Conservation (phyloP, 306 rosid genomes). For the Leucaena leucocephala region DNA sequence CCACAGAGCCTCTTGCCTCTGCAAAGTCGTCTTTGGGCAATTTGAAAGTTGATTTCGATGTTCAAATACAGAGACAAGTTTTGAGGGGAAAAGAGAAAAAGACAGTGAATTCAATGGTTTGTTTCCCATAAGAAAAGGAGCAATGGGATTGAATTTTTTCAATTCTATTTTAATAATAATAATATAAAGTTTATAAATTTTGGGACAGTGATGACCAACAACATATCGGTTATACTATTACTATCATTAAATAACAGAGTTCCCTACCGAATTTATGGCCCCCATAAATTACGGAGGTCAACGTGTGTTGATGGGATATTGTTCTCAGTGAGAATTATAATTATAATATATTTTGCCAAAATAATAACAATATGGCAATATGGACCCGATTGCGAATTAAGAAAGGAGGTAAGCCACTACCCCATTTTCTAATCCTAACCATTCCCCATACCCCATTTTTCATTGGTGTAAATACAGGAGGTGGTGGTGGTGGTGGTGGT, state of each 20-base stretch:
- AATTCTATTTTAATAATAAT: no score
- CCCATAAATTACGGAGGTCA: background rate
- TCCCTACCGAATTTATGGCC: background rate
- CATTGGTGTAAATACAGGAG: background rate
- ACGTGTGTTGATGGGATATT: background rate
- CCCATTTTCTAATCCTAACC: no score
- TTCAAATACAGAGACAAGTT: background rate
- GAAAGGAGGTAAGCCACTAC: no score
- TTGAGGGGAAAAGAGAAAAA: no score
- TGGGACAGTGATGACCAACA: background rate
- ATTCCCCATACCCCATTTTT: no score
- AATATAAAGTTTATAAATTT: no score
- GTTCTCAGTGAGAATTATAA: background rate
- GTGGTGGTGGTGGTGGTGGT: no score
- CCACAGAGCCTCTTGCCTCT: background rate
- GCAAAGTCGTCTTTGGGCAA: background rate
- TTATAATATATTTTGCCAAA: no score
- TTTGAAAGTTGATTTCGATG: background rate
- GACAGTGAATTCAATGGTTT: background rate
- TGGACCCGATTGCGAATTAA: no score
- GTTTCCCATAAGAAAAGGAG: background rate
- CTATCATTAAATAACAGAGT: background rate
- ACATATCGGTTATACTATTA: background rate
- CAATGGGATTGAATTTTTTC: background rate
- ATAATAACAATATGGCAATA: no score